Evolutionary conservation across 768 basidiomycete species (phyloP).

Genomic region (Chalciporus sphaerocephalus): DNA sequence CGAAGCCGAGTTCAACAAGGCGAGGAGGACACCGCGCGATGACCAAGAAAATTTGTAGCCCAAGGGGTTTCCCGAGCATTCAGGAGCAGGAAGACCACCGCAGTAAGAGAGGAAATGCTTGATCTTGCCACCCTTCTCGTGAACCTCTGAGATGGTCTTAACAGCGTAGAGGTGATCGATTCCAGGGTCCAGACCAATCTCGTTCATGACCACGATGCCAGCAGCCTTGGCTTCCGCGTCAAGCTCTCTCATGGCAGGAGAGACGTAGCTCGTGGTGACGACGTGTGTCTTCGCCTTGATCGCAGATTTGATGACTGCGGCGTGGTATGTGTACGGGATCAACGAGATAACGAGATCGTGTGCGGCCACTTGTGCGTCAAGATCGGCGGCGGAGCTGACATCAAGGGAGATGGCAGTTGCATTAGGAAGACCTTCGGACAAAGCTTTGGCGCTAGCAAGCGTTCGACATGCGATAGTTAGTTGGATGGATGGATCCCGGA

Average conservation of each 20-base stretch:
- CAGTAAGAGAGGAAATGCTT: slow-evolving; percentile 93
- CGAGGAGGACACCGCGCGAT: slow-evolving; percentile 91
- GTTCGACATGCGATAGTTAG: slow-evolving; percentile 93
- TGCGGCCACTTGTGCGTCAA: slow-evolving; percentile 76
- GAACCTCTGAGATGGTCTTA: slow-evolving; percentile 91
- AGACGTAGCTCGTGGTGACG: slow-evolving; percentile 95
- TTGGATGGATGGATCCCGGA: slow-evolving; percentile 71
- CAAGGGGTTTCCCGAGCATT: slow-evolving; percentile 88
- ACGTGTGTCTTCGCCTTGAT: slow-evolving; percentile 83
- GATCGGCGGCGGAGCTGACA: slow-evolving; percentile 61
- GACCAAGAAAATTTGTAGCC: slow-evolving; percentile 99
- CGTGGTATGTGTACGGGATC: slow-evolving; percentile 93
- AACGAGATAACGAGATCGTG: slow-evolving; percentile 94
- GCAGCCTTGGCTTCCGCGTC: slow-evolving; percentile 78
- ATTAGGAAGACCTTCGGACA: slow-evolving; percentile 64
- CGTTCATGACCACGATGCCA: slow-evolving; percentile 93
- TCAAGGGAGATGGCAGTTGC: slow-evolving; percentile 79
- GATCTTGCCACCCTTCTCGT: slow-evolving; percentile 92
- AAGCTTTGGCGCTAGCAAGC: slow-evolving; percentile 64
- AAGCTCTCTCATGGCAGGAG: slow-evolving; percentile 83
- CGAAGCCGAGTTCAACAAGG: slow-evolving; percentile 85
- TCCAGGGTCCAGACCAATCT: slow-evolving; percentile 95
- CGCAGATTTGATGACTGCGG: slow-evolving; percentile 82
- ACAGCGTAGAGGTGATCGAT: slow-evolving; percentile 92
- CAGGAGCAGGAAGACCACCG: slow-evolving; percentile 91